These are phyloP conservation scores for Fusarium sp. DNA, from an alignment of 2,329 filamentous ascomycete species.

Conservation along the genomic window DNA sequence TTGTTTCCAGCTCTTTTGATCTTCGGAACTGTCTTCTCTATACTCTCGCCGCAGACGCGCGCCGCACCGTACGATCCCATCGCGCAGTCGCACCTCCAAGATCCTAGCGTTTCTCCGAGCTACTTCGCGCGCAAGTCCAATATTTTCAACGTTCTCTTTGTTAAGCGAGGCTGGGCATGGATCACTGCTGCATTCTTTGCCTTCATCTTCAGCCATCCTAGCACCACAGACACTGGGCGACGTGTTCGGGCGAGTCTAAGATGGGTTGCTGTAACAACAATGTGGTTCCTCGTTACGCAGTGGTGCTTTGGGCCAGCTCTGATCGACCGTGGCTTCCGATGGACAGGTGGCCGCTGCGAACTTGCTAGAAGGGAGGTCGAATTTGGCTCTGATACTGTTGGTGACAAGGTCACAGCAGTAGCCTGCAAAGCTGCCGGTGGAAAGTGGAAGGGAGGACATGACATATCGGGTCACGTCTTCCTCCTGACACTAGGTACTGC, in stretches of 20 bases:
- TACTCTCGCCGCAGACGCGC: constrained; percentile 78
- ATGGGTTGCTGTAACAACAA: constrained; percentile 77
- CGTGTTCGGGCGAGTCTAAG: constrained; percentile 70
- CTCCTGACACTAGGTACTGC: constrained; percentile 86
- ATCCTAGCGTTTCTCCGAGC: constrained; percentile 69
- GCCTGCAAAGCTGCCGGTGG: constrained; percentile 88
- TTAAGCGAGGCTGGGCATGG: constrained; percentile 97
- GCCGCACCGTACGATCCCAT: constrained; percentile 70
- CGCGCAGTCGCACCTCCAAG: constrained; percentile 72
- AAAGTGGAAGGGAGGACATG: constrained; percentile 90
- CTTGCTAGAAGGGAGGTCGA: constrained; percentile 61
- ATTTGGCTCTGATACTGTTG: constrained; percentile 59
- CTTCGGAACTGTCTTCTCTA: constrained; percentile 84
- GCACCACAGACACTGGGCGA: constrained; percentile 53
- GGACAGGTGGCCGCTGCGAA: constrained; percentile 88
- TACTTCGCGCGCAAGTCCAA: constrained; percentile 98
- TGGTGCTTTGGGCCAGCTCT: constrained; percentile 95
- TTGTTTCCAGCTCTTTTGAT: constrained; percentile 83
- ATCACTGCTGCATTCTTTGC: constrained; percentile 78
- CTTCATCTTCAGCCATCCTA: constrained; percentile 77
- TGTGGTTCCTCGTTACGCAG: constrained; percentile 91
- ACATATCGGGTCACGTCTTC: constrained; percentile 96
- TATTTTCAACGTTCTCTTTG: constrained; percentile 90
- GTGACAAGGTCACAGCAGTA: constrained; percentile 73
- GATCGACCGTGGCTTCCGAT: constrained; percentile 89